Percentiles rank a stretch among this genome's conserved stretches.
Evolutionary conservation across 331 rosid genomes (phyloP).

Genomic region (Stylosanthes scabra): DNA sequence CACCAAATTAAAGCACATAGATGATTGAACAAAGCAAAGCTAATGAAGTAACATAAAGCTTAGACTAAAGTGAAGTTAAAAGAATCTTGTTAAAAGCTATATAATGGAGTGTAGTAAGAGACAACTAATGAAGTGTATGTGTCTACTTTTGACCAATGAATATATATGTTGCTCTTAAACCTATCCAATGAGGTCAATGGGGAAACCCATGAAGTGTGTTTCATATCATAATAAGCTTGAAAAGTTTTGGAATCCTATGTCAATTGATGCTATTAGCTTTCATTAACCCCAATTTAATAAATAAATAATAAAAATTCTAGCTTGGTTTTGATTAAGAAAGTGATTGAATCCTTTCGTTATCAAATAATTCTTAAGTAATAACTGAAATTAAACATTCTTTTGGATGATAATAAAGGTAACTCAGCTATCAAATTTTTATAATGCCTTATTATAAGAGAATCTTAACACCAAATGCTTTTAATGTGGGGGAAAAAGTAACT

Average conservation of each 20-base stretch:
- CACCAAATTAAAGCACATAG: constrained; percentile 35
- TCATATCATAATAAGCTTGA: constrained; percentile 35
- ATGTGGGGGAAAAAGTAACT: background rate
- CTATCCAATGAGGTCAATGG: constrained; percentile 60
- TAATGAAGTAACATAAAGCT: constrained; percentile 85
- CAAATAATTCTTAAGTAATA: background rate
- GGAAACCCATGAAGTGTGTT: constrained; percentile 57
- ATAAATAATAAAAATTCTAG: background rate
- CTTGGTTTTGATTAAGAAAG: constrained; percentile 42
- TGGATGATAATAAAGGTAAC: background rate
- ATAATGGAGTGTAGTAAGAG: constrained; percentile 95
- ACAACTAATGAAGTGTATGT: constrained; percentile 67
- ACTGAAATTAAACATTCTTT: constrained; percentile 16
- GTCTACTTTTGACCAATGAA: constrained; percentile 73
- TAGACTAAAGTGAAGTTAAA: constrained; percentile 73
- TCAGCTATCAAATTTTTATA: constrained; percentile 5
- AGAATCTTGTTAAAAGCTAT: constrained; percentile 91
- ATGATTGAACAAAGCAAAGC: constrained; percentile 64
- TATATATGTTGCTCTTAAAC: constrained; percentile 45
- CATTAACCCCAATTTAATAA: background rate
- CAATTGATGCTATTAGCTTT: constrained; percentile 30
- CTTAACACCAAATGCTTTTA: constrained; percentile 18
- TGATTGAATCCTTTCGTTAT: constrained; percentile 29
- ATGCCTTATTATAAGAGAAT: constrained; percentile 8
- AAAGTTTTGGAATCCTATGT: constrained; percentile 93